Evolutionary conservation across 2,329 filamentous ascomycete genomes (phyloP).

Genomic region (Microcyclosporella mali): DNA sequence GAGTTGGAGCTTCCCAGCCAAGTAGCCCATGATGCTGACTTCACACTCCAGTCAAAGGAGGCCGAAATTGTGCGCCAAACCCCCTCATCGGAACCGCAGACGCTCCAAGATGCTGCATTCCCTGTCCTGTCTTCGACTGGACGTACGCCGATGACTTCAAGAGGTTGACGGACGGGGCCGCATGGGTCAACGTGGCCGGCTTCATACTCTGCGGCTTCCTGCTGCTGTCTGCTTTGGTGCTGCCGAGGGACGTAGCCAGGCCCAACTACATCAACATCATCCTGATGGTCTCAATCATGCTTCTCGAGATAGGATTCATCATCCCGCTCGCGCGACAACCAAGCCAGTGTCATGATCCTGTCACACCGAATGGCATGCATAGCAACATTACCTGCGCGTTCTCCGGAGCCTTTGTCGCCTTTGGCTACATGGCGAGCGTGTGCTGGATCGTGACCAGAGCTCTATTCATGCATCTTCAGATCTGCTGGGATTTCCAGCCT

Average conservation of each 20-base stretch:
- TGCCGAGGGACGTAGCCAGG: constrained; percentile 74
- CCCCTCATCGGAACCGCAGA: constrained; percentile 16
- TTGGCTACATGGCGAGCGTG: constrained; percentile 71
- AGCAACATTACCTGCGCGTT: constrained; percentile 69
- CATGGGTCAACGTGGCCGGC: constrained; percentile 70
- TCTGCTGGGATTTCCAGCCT: constrained; percentile 34
- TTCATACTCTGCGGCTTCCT: constrained; percentile 66
- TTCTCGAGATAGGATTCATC: constrained; percentile 79
- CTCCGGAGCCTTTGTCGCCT: constrained; percentile 69
- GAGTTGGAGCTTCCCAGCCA: constrained; percentile 3
- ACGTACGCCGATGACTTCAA: constrained; percentile 49
- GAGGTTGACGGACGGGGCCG: constrained; percentile 59
- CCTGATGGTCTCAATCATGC: constrained; percentile 60
- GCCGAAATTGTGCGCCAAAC: constrained; percentile 24
- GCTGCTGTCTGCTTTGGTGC: constrained; percentile 65
- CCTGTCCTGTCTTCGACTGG: constrained; percentile 78
- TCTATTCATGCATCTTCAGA: constrained; percentile 36
- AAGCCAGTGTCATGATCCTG: constrained; percentile 70
- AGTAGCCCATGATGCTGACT: background rate
- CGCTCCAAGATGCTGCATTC: constrained; percentile 62
- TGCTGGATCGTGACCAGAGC: constrained; percentile 65
- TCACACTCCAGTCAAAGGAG: constrained; percentile 11
- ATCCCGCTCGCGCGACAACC: constrained; percentile 70
- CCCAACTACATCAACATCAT: constrained; percentile 82
- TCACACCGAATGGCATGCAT: constrained; percentile 80